Conservation (phyloP, 768 basidiomycete genomes). For the Kondoa subrosea region DNA sequence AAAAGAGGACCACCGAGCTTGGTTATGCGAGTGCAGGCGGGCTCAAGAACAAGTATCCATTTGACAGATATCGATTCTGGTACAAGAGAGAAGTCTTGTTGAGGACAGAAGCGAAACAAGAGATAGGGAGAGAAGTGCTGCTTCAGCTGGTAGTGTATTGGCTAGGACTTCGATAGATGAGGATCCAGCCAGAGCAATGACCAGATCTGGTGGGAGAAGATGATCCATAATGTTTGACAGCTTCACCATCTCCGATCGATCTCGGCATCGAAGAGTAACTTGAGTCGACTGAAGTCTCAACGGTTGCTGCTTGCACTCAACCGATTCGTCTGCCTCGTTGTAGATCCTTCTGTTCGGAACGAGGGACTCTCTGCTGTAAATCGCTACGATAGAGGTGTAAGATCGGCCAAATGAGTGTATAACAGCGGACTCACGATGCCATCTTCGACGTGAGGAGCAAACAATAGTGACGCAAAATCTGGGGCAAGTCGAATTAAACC, state of each 20-base stretch:
- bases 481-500: no score
- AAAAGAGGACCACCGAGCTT: no score
- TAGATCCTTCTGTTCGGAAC: no score
- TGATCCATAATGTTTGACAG: slow-evolving; percentile 43
- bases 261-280: slow-evolving; percentile 10
- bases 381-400: no score
- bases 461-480: no score
- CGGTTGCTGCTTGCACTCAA: slow-evolving; percentile 15
- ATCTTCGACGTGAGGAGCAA: no score
- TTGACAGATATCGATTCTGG: no score
- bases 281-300: slow-evolving; percentile 21
- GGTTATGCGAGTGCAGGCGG: no score
- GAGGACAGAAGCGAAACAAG: slow-evolving; percentile 54
- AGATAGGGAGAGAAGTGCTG: slow-evolving; percentile 35
- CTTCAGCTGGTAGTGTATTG: slow-evolving; percentile 31
- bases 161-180: slow-evolving; percentile 41
- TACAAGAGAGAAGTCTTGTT: slow-evolving; percentile 41
- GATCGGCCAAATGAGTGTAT: no score
- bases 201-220: slow-evolving; percentile 45
- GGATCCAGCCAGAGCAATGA: slow-evolving; percentile 53
- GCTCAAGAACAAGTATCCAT: no score
- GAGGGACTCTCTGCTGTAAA: no score
- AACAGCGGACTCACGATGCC: no score
- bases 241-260: slow-evolving; percentile 32
- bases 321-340: slow-evolving; percentile 27